phyloP scores from a whole-genome alignment of 306 rosid genomes.

The Myrica gale region DNA sequence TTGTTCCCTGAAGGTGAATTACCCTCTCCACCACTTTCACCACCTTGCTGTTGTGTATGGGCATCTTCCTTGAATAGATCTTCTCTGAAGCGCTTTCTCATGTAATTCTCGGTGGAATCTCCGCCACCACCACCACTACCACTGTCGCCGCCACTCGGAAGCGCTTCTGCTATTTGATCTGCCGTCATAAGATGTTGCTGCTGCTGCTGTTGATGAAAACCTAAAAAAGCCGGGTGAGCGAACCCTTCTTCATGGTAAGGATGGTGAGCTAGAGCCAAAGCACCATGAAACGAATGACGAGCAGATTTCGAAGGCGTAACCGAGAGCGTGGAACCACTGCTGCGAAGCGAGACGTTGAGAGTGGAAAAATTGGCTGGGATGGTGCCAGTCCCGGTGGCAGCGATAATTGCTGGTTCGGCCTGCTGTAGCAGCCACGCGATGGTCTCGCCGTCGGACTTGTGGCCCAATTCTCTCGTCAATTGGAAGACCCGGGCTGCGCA shows the following conservation, averaged over 20 bases:
- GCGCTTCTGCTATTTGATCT: constrained; percentile 64
- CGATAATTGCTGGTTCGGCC: constrained; percentile 83
- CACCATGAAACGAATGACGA: constrained; percentile 62
- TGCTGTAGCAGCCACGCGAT: constrained; percentile 93
- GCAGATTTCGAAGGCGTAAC: constrained; percentile 78
- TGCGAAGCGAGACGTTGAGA: constrained; percentile 73
- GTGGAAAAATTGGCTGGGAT: constrained; percentile 87
- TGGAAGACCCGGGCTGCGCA: constrained; percentile 95
- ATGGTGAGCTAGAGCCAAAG: constrained; percentile 66
- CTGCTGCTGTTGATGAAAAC: constrained; percentile 58
- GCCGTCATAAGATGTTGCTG: constrained; percentile 60
- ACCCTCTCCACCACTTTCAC: constrained; percentile 20
- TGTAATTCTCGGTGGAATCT: constrained; percentile 56
- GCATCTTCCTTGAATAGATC: constrained; percentile 78
- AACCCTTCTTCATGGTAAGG: constrained; percentile 68
- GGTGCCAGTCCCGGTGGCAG: constrained; percentile 85
- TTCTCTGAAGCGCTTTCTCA: constrained; percentile 82
- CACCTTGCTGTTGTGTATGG: constrained; percentile 38
- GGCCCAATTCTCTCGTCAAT: constrained; percentile 75
- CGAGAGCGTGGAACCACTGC: constrained; percentile 68
- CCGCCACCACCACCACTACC: constrained; percentile 30
- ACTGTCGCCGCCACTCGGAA: constrained; percentile 41
- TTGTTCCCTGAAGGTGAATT: constrained; percentile 35
- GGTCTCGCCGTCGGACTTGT: constrained; percentile 92
- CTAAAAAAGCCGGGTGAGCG: constrained; percentile 59